Evolutionary conservation across 176 grass and related monocot genomes (phyloP).

Genomic region (Juncus effusus): DNA sequence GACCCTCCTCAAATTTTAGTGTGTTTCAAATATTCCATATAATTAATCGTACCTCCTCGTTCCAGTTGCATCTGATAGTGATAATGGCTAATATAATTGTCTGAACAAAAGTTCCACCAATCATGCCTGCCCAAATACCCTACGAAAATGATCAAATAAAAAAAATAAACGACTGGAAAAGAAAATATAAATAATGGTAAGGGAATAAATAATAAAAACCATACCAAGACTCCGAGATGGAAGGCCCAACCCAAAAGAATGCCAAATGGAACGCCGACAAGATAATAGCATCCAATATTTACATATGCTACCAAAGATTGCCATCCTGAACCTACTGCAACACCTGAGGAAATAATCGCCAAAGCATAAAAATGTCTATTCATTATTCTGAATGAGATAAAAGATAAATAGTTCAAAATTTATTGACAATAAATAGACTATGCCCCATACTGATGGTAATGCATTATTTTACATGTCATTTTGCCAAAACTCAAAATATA

Average conservation of each 20-base stretch:
- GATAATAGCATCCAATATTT: conserved; percentile 27
- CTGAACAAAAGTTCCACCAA: conserved; percentile 34
- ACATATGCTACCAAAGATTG: conserved; percentile 24
- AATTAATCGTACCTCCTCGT: conserved; percentile 22
- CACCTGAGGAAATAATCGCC: conserved; percentile 17
- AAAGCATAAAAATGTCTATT: too few species aligned
- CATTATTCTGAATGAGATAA: too few species aligned
- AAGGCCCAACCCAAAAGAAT: conserved; percentile 20
- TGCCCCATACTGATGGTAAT: too few species aligned
- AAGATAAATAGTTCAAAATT: too few species aligned
- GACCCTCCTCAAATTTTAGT: background rate
- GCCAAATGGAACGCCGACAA: conserved; percentile 27
- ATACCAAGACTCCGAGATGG: conserved; percentile 20
- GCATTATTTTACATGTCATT: too few species aligned
- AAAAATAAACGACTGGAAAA: background rate
- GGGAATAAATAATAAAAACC: background rate
- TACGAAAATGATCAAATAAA: background rate
- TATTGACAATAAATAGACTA: too few species aligned
- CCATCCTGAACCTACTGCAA: conserved; percentile 34
- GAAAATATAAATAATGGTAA: background rate
- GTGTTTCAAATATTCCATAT: too few species aligned
- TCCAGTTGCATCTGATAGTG: conserved; percentile 32
- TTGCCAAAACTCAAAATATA: too few species aligned
- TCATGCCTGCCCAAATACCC: conserved; percentile 44
- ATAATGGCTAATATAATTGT: conserved; percentile 26